Evolutionary conservation across 2,329 filamentous ascomycete genomes (phyloP), one percentile per base, ranked within the genome.

Genomic region (Botrytis aclada): DNA sequence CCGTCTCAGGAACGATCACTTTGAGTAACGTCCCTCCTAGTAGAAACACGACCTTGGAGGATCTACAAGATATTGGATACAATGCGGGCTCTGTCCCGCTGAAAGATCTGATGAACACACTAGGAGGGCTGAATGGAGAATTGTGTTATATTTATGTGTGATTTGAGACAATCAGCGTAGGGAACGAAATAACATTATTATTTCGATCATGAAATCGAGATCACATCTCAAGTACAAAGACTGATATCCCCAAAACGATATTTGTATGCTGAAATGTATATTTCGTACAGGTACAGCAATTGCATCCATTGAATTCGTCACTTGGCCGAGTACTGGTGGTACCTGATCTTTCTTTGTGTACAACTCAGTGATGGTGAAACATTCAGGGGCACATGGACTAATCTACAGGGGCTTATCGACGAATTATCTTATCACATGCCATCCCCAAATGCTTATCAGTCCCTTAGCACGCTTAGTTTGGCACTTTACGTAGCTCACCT

Each of bases 121-220:
- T 83, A n/a, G 82, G 80, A 22, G 82, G 80, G 0, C 81, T 82
- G 22, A 67, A 65, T 61, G 75, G 75, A n/a, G 71, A 67, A 14
- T 81, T 84, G 69, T 85, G 84, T 71, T 85, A 85, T 72, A 79
- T 85, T 37, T 85, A 85, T 72, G 78, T 82, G 72, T 84, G 39
- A 70, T 20, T 62, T 14, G 39, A 45, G 25, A 45, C 10, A 5
- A 16, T n/a, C 32, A 43, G 20, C 25, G 7, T 14, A 45, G 47
- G 47, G 6, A n/a, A 51, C 14, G 12, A 4, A 43, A 41, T 41
- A 22, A 10, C 10, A 51, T 20, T 1, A 20, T 4, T 9, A 7
- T 54, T n/a, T 32, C 12, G 29, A n/a, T 4, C 6, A 63, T 54
- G n/a, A 4, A 6, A n/a, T 37, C 25, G 43, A 37, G 20, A 29